phyloP scores from a whole-genome alignment of 1,284 basidiomycete species.

The Puccinia novopanici region DNA sequence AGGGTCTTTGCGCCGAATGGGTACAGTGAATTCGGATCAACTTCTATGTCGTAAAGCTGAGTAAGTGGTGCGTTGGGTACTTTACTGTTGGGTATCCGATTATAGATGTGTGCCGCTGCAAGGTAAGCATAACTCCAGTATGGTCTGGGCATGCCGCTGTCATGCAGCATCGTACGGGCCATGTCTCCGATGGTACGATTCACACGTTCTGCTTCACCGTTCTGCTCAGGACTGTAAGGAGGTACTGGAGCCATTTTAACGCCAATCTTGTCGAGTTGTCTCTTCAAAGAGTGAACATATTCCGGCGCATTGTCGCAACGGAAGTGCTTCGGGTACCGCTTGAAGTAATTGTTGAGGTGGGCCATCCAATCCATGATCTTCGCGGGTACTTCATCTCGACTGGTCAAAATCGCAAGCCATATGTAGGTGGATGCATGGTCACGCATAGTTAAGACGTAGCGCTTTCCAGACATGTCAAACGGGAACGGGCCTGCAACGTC shows the following conservation, averaged over 20 bases:
- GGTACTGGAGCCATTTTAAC: not conserved
- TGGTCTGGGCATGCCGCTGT: not conserved
- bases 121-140: constrained; percentile 20
- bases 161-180: not conserved
- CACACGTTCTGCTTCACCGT: constrained; percentile 20
- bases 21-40: not conserved
- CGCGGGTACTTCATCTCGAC: too few relatives aligned
- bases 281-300: not conserved
- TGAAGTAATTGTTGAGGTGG: not conserved
- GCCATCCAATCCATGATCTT: too few relatives aligned
- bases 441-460: too few relatives aligned
- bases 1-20: constrained; percentile 9
- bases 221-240: constrained; percentile 3
- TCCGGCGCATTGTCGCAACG: not conserved
- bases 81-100: not conserved
- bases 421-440: constrained; percentile 8
- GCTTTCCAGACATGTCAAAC: not conserved
- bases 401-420: too few relatives aligned
- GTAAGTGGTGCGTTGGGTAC: not conserved
- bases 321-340: not conserved
- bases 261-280: not conserved
- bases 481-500: too few relatives aligned
- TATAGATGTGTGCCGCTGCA: not conserved
- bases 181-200: constrained; percentile 14
- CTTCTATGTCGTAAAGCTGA: not conserved